Conservation (phyloP, 495 filamentous ascomycete species). For the Platismatia glauca region DNA sequence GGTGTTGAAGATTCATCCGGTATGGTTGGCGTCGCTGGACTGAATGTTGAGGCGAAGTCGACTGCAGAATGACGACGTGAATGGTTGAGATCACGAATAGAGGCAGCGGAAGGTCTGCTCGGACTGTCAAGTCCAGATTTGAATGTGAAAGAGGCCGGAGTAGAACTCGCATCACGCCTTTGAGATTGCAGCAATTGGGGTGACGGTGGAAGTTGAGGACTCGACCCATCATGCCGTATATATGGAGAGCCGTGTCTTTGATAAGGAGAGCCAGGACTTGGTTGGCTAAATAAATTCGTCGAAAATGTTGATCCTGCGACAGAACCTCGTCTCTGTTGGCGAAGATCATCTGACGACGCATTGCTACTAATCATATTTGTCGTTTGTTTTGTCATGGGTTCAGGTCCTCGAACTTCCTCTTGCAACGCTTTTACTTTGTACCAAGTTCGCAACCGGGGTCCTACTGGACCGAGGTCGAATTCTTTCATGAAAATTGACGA, state of each 20-base stretch:
- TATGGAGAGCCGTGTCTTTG: constrained; percentile 5
- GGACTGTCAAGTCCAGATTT: constrained; percentile 47
- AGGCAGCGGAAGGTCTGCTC: constrained; percentile 65
- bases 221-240: constrained; percentile 14
- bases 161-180: constrained; percentile 20
- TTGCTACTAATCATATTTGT: constrained; percentile 26
- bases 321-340: constrained; percentile 32
- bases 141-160: constrained; percentile 35
- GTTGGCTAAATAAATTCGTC: constrained; percentile 30
- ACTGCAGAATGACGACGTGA: constrained; percentile 81
- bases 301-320: constrained; percentile 25
- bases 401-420: constrained; percentile 57
- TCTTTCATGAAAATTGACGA: constrained; percentile 87
- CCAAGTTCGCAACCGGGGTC: constrained; percentile 85
- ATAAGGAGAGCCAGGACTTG: constrained; percentile 9
- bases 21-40: constrained; percentile 18
- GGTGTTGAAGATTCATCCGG: constrained; percentile 10
- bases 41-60: constrained; percentile 42
- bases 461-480: constrained; percentile 87
- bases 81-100: constrained; percentile 73
- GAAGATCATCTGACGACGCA: constrained; percentile 34
- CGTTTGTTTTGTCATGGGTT: constrained; percentile 21
- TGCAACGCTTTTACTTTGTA: constrained; percentile 84
- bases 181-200: constrained; percentile 15
- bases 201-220: constrained; percentile 19